Percentiles rank a stretch among this genome's conserved stretches.
Evolutionary conservation across 2,329 filamentous ascomycete genomes (phyloP).

Genomic region (Lasiodiplodia gonubiensis): DNA sequence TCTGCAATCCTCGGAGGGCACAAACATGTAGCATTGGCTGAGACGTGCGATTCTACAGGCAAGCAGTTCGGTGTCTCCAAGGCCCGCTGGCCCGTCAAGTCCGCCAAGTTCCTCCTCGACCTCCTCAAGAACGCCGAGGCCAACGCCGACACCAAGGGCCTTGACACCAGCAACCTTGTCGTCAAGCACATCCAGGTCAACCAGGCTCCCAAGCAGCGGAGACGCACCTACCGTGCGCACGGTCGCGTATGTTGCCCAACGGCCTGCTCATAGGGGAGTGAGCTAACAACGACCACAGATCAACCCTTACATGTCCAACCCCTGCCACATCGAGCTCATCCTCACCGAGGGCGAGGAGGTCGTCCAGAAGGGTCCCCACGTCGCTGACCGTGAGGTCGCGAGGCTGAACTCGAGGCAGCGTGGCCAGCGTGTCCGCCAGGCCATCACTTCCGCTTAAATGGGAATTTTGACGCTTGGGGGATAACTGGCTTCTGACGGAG

Average conservation of each 20-base stretch:
- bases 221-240: slow-evolving; percentile 99
- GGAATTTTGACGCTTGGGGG: slow-evolving; percentile 1
- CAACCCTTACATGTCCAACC: slow-evolving; percentile 99
- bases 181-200: slow-evolving; percentile 99
- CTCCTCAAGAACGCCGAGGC: slow-evolving; percentile 68
- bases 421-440: slow-evolving; percentile 68
- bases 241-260: slow-evolving; percentile 81
- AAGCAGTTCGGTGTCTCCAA: slow-evolving; percentile 98
- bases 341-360: slow-evolving; percentile 96
- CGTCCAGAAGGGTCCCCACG: slow-evolving; percentile 83
- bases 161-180: slow-evolving; percentile 89
- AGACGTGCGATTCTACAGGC: slow-evolving; percentile 62
- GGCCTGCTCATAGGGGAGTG: background rate
- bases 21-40: slow-evolving; percentile 26
- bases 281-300: slow-evolving; percentile 64
- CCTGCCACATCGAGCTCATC: slow-evolving; percentile 99
- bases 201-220: slow-evolving; percentile 99
- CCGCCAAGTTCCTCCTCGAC: slow-evolving; percentile 94
- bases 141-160: slow-evolving; percentile 55
- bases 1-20: background rate
- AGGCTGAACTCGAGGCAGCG: slow-evolving; percentile 93
- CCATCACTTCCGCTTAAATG: slow-evolving; percentile 62
- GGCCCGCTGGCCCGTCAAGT: slow-evolving; percentile 99
- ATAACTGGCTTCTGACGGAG: slow-evolving; percentile 21
- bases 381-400: slow-evolving; percentile 66